These are phyloP conservation scores for Scleroderma bovista DNA, from an alignment of 768 basidiomycete genomes.

Conservation along the genomic window DNA sequence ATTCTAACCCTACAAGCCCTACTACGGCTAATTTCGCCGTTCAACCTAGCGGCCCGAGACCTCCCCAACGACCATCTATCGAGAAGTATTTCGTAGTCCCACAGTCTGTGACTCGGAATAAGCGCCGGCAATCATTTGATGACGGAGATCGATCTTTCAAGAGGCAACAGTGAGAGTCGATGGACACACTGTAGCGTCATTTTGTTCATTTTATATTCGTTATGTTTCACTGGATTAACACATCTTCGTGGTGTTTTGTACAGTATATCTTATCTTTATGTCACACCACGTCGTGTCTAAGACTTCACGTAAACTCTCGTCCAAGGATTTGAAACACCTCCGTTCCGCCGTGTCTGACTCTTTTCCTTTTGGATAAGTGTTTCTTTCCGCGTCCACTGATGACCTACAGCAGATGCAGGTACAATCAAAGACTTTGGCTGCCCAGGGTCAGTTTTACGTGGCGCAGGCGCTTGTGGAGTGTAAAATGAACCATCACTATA, in stretches of 20 bases:
- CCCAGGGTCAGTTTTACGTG: too few species aligned
- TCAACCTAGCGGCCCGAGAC: slow-evolving; percentile 13
- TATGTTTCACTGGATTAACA: slow-evolving; percentile 2
- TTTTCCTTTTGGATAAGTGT: too few species aligned
- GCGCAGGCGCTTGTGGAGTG: too few species aligned
- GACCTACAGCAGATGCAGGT: too few species aligned
- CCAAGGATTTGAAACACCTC: too few species aligned
- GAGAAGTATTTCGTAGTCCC: slow-evolving; percentile 34
- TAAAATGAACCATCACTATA: too few species aligned
- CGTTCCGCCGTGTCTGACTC: too few species aligned
- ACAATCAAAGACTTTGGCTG: too few species aligned
- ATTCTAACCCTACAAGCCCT: slow-evolving; percentile 65
- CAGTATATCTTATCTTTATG: slow-evolving; percentile 22
- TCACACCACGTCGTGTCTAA: background rate
- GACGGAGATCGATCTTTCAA: slow-evolving; percentile 21
- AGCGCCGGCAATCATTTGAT: slow-evolving; percentile 23
- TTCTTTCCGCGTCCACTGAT: too few species aligned
- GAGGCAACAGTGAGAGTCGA: slow-evolving; percentile 10
- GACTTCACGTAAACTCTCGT: too few species aligned
- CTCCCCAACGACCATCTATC: slow-evolving; percentile 29
- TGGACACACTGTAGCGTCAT: slow-evolving; percentile 8
- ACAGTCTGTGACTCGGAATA: slow-evolving; percentile 11
- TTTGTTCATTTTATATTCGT: slow-evolving; percentile 1
- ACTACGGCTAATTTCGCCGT: slow-evolving; percentile 24
- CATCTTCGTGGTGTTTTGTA: slow-evolving; percentile 23